phyloP scores from a whole-genome alignment of 495 filamentous ascomycete genomes.

The Terfezia claveryi region DNA sequence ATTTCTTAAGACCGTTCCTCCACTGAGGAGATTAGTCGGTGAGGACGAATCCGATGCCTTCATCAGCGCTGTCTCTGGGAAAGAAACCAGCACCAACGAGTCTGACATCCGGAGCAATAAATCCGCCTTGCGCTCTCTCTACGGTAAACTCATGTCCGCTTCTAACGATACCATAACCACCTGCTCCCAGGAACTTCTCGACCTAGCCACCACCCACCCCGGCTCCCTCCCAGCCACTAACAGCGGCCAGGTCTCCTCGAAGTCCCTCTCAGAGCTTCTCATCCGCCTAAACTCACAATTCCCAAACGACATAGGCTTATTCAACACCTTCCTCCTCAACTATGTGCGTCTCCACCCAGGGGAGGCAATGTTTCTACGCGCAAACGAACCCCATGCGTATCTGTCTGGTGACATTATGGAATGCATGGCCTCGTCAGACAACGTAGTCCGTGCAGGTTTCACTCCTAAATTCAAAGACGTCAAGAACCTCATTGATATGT shows the following conservation, averaged over 20 bases:
- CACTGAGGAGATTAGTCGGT: slow-evolving; percentile 57
- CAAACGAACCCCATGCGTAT: slow-evolving; percentile 94
- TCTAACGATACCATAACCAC: slow-evolving; percentile 39
- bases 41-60: slow-evolving; percentile 45
- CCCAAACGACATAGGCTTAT: slow-evolving; percentile 52
- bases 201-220: slow-evolving; percentile 41
- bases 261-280: slow-evolving; percentile 55
- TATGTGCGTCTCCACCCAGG: slow-evolving; percentile 60
- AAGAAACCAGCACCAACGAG: slow-evolving; percentile 35
- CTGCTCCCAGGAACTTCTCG: slow-evolving; percentile 43
- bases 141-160: slow-evolving; percentile 60
- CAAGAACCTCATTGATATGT: slow-evolving; percentile 66
- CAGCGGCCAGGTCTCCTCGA: slow-evolving; percentile 26
- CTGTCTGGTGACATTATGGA: slow-evolving; percentile 92
- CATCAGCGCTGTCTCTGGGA: slow-evolving; percentile 39
- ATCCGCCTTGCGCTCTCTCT: slow-evolving; percentile 48
- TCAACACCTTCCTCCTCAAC: slow-evolving; percentile 65
- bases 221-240: slow-evolving; percentile 39
- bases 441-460: slow-evolving; percentile 90
- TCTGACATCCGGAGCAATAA: slow-evolving; percentile 43
- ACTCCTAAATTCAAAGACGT: slow-evolving; percentile 98
- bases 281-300: slow-evolving; percentile 54
- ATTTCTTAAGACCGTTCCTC: slow-evolving; percentile 52
- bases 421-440: slow-evolving; percentile 96
- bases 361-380: slow-evolving; percentile 87